These are phyloP conservation scores for Suhomyces bribrorum DNA, from an alignment of 1,139 yeast species.

Conservation along the genomic window DNA sequence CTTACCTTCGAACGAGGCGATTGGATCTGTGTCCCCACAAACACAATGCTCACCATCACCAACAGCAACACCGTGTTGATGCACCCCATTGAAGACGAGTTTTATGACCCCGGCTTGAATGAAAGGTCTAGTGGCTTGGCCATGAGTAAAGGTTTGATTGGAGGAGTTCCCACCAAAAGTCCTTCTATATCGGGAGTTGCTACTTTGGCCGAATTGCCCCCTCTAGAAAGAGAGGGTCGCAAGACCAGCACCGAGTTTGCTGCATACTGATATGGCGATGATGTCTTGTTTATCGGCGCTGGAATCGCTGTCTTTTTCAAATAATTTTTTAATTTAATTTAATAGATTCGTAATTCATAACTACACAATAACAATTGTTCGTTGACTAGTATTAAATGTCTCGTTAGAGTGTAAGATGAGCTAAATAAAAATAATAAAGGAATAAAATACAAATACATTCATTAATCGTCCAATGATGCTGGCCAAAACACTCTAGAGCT, in stretches of 20 bases:
- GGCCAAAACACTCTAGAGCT: neutral
- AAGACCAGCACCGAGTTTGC: slow-evolving; percentile 12
- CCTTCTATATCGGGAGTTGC: slow-evolving; percentile 31
- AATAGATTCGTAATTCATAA: neutral
- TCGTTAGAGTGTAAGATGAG: neutral
- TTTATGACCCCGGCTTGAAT: slow-evolving; percentile 66
- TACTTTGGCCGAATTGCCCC: slow-evolving; percentile 67
- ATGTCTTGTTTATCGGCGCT: neutral
- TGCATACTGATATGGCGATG: slow-evolving; percentile 1
- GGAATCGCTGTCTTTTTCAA: neutral
- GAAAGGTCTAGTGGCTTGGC: slow-evolving; percentile 81
- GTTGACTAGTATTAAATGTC: neutral
- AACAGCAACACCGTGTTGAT: slow-evolving; percentile 77
- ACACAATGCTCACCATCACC: slow-evolving; percentile 79
- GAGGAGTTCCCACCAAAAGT: slow-evolving; percentile 47
- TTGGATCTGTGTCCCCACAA: slow-evolving; percentile 97
- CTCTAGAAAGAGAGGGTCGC: slow-evolving; percentile 85
- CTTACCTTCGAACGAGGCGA: slow-evolving; percentile 94
- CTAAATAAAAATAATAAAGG: slow-evolving; percentile 3
- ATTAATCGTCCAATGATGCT: slow-evolving; percentile 10
- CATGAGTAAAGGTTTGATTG: slow-evolving; percentile 88
- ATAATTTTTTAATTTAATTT: too few relatives aligned
- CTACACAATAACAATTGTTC: too few relatives aligned
- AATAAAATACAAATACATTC: slow-evolving; percentile 15
- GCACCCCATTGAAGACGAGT: slow-evolving; percentile 91